Evolutionary conservation across 2,329 filamentous ascomycete genomes (phyloP), one percentile per base, ranked within the genome.

Genomic region (Talaromyces verruculosus): DNA sequence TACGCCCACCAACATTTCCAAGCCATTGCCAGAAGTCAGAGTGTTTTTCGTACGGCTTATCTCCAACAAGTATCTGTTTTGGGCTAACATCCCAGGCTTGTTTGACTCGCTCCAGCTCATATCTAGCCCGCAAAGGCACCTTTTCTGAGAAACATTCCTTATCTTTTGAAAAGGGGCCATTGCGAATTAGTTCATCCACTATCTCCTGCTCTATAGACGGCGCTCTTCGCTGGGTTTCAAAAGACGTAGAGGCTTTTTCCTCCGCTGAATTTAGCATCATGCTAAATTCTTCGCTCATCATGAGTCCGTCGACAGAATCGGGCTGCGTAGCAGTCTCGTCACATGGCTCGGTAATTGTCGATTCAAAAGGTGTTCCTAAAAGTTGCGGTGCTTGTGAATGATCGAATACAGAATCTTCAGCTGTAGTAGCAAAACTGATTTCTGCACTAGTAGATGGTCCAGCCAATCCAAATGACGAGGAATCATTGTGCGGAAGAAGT

Each of bases 101-200:
- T 25, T 72, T 74, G 43, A 79, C 71, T 33, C 78, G 71, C 61
- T 79, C 77, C 25, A 79, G 61, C 59, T 80, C 78, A 63, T 80
- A 80, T 17, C 78, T 72, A 64, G 74, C 75, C 5, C 77, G 71
- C 17, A 80, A 65, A 4, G 76, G 71, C 19, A 79, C 67, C 10
- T 67, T 73, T 3, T 63, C 65, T 0, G 72, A 68, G 19, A 76
- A 73, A 19, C 28, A 8, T 8, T 71, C 66, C 10, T 72, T 69
- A 5, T 70, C 65, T 17, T 69, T 65, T 1, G 74, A 74, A 64
- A 82, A 81, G 0, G 80, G 79, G 1, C 76, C 77, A n/a, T 71
- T 65, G 0, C 68, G 63, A 11, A 74, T 64, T 1, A 81, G 72
- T 5, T 75, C 71, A 1, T 66, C 65, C 37, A 79, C 67, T 8